Conservation (phyloP, 192 early-diverging fungal genomes). For the Helicostylum pulchrum region DNA sequence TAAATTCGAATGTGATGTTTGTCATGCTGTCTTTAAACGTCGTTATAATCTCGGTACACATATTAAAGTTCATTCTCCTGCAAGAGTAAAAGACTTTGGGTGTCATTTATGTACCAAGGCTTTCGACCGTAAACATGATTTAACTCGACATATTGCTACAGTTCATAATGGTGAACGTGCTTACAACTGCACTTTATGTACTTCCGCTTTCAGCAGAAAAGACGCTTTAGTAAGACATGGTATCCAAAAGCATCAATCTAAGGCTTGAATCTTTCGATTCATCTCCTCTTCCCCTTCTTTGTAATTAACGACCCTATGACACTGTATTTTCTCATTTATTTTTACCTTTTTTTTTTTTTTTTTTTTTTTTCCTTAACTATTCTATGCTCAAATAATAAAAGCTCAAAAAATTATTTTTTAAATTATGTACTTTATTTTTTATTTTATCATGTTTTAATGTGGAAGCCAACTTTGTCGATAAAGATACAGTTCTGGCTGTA, state of each 20-base stretch:
- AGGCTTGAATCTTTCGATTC: too few species aligned
- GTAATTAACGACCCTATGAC: background rate
- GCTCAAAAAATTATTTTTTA: background rate
- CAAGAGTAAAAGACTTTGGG: slow-evolving; percentile 54
- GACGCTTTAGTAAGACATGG: slow-evolving; percentile 64
- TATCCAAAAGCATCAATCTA: slow-evolving; percentile 1
- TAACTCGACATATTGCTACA: slow-evolving; percentile 62
- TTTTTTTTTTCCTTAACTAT: background rate
- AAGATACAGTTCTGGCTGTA: too few species aligned
- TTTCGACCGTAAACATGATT: slow-evolving; percentile 77
- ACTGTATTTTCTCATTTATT: background rate
- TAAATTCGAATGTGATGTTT: slow-evolving; percentile 48
- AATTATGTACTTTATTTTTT: too few species aligned
- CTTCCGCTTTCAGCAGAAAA: slow-evolving; percentile 58
- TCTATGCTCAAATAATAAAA: background rate
- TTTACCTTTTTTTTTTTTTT: background rate
- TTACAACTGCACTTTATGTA: slow-evolving; percentile 54
- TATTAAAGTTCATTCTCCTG: slow-evolving; percentile 62
- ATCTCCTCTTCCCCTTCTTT: too few species aligned
- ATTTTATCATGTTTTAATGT: too few species aligned
- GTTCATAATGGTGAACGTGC: slow-evolving; percentile 63
- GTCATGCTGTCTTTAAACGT: slow-evolving; percentile 69
- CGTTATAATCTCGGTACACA: slow-evolving; percentile 83
- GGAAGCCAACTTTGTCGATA: too few species aligned
- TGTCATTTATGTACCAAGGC: slow-evolving; percentile 59